phyloP scores from a whole-genome alignment of 2,329 filamentous ascomycete species.

The Botrytis paeoniae region DNA sequence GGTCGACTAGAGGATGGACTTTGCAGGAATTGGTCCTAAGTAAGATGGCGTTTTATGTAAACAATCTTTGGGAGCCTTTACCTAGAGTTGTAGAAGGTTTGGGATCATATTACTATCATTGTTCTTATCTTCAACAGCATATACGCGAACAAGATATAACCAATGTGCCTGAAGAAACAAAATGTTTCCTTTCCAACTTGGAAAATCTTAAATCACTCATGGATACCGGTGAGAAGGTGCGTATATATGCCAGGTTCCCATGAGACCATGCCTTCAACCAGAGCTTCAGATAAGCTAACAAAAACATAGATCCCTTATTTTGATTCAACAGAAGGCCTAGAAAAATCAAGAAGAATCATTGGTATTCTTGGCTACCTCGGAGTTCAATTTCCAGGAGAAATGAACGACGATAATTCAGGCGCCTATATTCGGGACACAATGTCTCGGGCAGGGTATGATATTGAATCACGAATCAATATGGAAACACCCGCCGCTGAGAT shows the following conservation, averaged over 20 bases:
- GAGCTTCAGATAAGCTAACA: neutral
- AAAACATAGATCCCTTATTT: slow-evolving; percentile 20
- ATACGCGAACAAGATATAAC: slow-evolving; percentile 15
- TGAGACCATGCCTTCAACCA: neutral
- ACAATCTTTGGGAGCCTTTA: slow-evolving; percentile 36
- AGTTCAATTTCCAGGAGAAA: slow-evolving; percentile 20
- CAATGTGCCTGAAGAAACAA: slow-evolving; percentile 3
- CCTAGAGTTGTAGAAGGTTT: slow-evolving; percentile 35
- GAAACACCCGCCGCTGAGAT: neutral
- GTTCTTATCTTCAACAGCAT: slow-evolving; percentile 34
- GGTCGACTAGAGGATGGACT: slow-evolving; percentile 38
- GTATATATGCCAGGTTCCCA: neutral
- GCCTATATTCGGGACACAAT: slow-evolving; percentile 19
- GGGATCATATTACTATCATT: slow-evolving; percentile 38
- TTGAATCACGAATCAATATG: slow-evolving; percentile 12
- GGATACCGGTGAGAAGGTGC: slow-evolving; percentile 20
- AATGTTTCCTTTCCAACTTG: neutral
- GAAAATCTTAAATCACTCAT: slow-evolving; percentile 14
- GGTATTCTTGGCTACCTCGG: slow-evolving; percentile 19
- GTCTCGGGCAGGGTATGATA: slow-evolving; percentile 21
- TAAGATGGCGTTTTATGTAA: slow-evolving; percentile 40
- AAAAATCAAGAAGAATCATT: slow-evolving; percentile 20
- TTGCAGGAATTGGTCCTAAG: slow-evolving; percentile 39
- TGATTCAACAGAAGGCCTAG: slow-evolving; percentile 11
- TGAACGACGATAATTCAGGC: slow-evolving; percentile 17